Base-by-base conservation (phyloP, 345 rosid species). In the Salix brachista region DNA sequence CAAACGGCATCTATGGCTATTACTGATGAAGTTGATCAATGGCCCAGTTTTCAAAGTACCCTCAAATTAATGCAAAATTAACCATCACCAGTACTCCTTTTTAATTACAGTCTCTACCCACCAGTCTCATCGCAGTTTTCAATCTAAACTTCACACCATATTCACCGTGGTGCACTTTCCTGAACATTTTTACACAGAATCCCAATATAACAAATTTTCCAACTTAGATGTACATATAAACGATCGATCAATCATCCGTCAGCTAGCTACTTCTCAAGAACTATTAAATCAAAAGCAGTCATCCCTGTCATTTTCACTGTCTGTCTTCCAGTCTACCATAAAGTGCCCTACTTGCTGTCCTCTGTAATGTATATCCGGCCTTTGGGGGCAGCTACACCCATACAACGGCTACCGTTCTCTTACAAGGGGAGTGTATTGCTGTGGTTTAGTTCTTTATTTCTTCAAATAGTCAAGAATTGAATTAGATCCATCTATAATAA, bases 401-500 rank as follows among this genome's bases (percentile, higher is more conserved):
- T 5, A 5, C 37, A 36, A 36, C 37, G 37, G 37, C 7, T 5
- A 5, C 46, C 46, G 10, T 3, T 42, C 21, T 19, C 58, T 52
- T 18, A 52, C 21, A 19, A 52, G 58, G 23, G 23, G 23, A 19
- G 21, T 19, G 58, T 18, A 18, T 52, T 52, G 58, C 46, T 42
- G 58, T 52, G 23, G 52, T 19, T n/a, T 52, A 6, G 21, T 18
- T 18, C 9, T 18, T 67, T 12, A 74, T 64, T 19, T 78, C 76
- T 75, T 71, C 69, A 67, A 58, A 61, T 62, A 32, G 83, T 30
- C 73, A 72, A 39, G 19, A 69, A 86, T 69, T 82, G 70, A 85
- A 78, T 78, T 28, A 66, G 42, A 74, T 73, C 70, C 79, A 11
- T 28, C 37, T 61, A 56, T 17, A 78, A 56, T 77, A 72, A 77